Evolutionary conservation across 176 grass and related monocot genomes (phyloP).

Genomic region (Carex kokanica): DNA sequence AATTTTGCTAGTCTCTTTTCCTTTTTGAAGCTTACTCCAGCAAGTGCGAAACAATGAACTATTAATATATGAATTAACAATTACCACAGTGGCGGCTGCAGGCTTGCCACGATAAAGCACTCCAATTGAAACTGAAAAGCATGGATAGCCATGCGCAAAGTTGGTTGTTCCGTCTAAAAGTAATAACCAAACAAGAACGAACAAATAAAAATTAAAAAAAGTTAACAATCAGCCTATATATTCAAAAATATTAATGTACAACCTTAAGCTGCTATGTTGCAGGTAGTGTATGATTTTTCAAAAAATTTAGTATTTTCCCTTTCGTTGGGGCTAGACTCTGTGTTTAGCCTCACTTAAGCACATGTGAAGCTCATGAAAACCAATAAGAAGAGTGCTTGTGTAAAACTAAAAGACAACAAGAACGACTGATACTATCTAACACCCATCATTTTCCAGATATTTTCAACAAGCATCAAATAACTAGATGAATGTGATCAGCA

Average conservation of each 20-base stretch:
- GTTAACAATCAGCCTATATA: background rate
- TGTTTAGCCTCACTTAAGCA: background rate
- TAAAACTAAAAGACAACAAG: background rate
- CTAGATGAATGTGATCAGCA: background rate
- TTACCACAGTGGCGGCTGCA: slow-evolving; percentile 90
- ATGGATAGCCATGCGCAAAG: slow-evolving; percentile 97
- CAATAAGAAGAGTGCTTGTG: background rate
- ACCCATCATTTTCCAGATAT: background rate
- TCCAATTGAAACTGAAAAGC: slow-evolving; percentile 93
- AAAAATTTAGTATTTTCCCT: background rate
- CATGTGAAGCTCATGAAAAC: background rate
- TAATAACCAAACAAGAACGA: slow-evolving; percentile 13
- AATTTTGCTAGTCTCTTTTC: background rate
- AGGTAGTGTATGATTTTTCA: background rate
- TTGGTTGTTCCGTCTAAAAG: slow-evolving; percentile 93
- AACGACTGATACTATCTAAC: background rate
- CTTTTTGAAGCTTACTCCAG: background rate
- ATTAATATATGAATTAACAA: slow-evolving; percentile 28
- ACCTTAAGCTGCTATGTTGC: background rate
- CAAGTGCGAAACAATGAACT: background rate
- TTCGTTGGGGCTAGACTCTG: background rate
- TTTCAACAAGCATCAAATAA: background rate
- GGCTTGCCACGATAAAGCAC: slow-evolving; percentile 90
- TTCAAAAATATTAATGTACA: background rate
- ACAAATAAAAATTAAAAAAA: background rate